Evolutionary conservation across 2,329 filamentous ascomycete species (phyloP), one percentile per base, ranked within the genome.

Genomic region (Myriangium duriaei): DNA sequence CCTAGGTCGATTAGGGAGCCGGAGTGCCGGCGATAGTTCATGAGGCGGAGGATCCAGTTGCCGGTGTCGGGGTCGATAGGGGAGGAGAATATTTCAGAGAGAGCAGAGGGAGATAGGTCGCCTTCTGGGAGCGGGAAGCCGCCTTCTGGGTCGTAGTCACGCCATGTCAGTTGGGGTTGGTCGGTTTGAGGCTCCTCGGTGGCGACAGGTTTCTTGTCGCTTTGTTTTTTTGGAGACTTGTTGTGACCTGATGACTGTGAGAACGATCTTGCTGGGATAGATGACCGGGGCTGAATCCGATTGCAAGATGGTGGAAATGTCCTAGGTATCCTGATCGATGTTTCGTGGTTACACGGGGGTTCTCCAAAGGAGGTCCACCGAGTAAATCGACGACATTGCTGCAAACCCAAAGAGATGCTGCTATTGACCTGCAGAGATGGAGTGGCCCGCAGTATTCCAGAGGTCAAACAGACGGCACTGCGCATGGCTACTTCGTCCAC

Each of bases 1-100:
- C 56, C 55, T 7, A 48, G 39, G 37, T 60, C 56, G 11, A 59
- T 58, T 29, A 60, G 44, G n/a, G 53, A 51, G 2, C 57, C 57
- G 5, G 54, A 58, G 35, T 52, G 41, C 19, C 57, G 47, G 24
- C 57, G 47, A 48, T 55, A 59, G 37, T 60, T 48, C 47, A 60
- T 49, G 3, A 59, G 49, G 11, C 47, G 50, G n/a, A 60, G 39
- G 7, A 59, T 51, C 31, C 57, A 56, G 33, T 58, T 59, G 30
- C 55, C 57, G 3, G 43, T 51, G 5, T 58, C 55, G 13, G 30
- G 42, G 33, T 54, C 50, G 11, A 49, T 40, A 16, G 50, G 42
- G n/a, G 40, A 41, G 17, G 49, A 50, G 30, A 60, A 60, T 15
- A 59, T 50, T 17, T 40, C 42, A 28, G 51, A 44, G 34, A 59